Evolutionary conservation across 2,329 filamentous ascomycete species (phyloP), one percentile per base, ranked within the genome.

Genomic region (Phialemoniopsis sp.): DNA sequence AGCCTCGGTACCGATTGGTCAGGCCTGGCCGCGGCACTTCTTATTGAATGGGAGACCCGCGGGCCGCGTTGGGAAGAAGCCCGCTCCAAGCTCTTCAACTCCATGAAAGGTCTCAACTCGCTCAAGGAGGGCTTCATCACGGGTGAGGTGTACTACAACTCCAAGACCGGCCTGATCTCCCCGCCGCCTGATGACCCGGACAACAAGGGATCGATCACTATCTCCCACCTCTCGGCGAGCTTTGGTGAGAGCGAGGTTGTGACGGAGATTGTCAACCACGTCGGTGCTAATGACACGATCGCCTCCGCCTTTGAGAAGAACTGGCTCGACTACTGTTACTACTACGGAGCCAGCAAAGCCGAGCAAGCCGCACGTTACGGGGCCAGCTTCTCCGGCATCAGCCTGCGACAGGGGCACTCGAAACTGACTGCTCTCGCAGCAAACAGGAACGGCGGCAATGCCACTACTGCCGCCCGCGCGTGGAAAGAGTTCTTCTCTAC

Each of bases 281-380:
- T 64, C 13, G 67, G 62, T 3, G 21, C 21, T 6, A 26, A 26
- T 26, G 21, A 26, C 21, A 26, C 21, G 10, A 59, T 63, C 1
- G 72, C 76, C 0, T 48, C 60, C 8, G 67, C 66, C 0, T 80
- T 82, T 51, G 62, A 72, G 36, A 54, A 70, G 7, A 73, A 68
- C 0, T 82, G 76, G 69, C 57, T 80, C 2, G 77, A 80, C 36
- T 82, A 82, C 56, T 77, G 74, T 50, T 72, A 71, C 51, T 79
- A 77, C 55, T 82, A 76, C 48, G 62, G 64, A 8, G 76, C 73
- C 0, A 49, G 63, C 0, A 54, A 57, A 0, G 65, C 58, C 1
- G 73, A 79, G 55, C 77, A 82, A 52, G 54, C 49, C 3, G 63
- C 67, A 2, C 66, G 74, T 0, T 82, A 80, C 45, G 77, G 77